Evolutionary conservation across 345 rosid genomes (phyloP).

Genomic region (Passiflora organensis): DNA sequence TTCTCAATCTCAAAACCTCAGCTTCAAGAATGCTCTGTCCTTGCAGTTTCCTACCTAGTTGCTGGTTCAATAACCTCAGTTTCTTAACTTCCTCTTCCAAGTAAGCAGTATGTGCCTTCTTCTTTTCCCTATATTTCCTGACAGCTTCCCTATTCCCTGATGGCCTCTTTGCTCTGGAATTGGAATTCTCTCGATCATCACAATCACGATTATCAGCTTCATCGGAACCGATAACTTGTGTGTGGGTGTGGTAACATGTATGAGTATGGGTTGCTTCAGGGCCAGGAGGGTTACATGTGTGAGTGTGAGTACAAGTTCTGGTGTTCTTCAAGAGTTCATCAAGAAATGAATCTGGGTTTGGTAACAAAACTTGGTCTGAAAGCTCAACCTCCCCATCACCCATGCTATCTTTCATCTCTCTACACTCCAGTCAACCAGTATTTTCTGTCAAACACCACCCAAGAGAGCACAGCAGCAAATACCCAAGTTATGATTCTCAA

Average conservation of each 20-base stretch:
- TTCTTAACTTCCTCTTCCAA: constrained; percentile 73
- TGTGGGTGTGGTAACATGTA: constrained; percentile 69
- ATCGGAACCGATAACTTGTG: constrained; percentile 38
- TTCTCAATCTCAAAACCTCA: constrained; percentile 45
- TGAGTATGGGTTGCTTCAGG: constrained; percentile 57
- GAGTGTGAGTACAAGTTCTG: constrained; percentile 63
- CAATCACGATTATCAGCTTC: constrained; percentile 33
- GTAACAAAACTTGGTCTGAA: constrained; percentile 26
- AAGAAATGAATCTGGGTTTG: constrained; percentile 24
- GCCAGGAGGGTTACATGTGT: constrained; percentile 70
- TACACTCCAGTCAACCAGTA: constrained; percentile 1
- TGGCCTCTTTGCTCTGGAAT: constrained; percentile 33
- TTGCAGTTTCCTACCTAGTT: constrained; percentile 46
- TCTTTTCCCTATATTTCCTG: constrained; percentile 71
- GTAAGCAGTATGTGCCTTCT: constrained; percentile 64
- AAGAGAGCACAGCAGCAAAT: constrained; percentile 9
- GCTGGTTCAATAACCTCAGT: constrained; percentile 38
- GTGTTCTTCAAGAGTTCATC: constrained; percentile 38
- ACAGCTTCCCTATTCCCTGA: constrained; percentile 75
- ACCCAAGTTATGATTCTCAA: constrained; percentile 2
- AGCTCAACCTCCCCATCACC: constrained; percentile 43
- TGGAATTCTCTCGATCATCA: constrained; percentile 20
- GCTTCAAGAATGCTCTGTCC: constrained; percentile 48
- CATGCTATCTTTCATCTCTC: constrained; percentile 24
- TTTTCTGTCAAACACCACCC: constrained; percentile 3